phyloP scores from a whole-genome alignment of 805 yeast species.

The Brettanomyces anomalus region DNA sequence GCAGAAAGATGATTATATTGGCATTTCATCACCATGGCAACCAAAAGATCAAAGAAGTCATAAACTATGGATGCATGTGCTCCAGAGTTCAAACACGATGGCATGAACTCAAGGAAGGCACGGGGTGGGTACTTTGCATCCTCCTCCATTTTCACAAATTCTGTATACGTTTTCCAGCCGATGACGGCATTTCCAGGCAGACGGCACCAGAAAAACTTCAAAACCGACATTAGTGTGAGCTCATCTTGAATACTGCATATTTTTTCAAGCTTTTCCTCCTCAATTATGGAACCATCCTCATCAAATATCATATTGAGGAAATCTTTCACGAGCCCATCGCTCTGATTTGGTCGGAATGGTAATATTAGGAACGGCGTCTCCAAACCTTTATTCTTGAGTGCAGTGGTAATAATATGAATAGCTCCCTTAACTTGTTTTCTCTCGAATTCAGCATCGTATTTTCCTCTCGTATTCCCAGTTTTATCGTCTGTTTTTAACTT shows the following conservation, averaged over 20 bases:
- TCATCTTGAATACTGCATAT: slow-evolving; percentile 49
- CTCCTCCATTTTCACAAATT: slow-evolving; percentile 56
- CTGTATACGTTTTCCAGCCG: slow-evolving; percentile 78
- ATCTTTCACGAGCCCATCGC: slow-evolving; percentile 47
- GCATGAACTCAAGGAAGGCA: slow-evolving; percentile 77
- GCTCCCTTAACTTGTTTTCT: slow-evolving; percentile 59
- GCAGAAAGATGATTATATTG: slow-evolving; percentile 73
- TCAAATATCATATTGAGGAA: slow-evolving; percentile 47
- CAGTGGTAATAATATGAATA: slow-evolving; percentile 63
- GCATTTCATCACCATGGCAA: slow-evolving; percentile 70
- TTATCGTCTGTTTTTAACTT: slow-evolving; percentile 22
- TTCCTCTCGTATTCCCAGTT: slow-evolving; percentile 14
- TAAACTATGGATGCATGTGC: slow-evolving; percentile 86
- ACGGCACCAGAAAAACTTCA: slow-evolving; percentile 84
- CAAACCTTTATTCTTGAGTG: slow-evolving; percentile 60
- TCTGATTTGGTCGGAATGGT: slow-evolving; percentile 67
- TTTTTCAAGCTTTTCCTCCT: slow-evolving; percentile 31
- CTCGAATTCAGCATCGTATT: slow-evolving; percentile 36
- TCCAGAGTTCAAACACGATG: slow-evolving; percentile 71
- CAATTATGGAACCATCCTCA: slow-evolving; percentile 41
- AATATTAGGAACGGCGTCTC: slow-evolving; percentile 66
- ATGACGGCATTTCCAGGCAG: slow-evolving; percentile 70
- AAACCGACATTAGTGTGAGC: slow-evolving; percentile 59
- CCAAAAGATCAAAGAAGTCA: slow-evolving; percentile 75
- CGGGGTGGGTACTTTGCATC: slow-evolving; percentile 59